phyloP scores from a whole-genome alignment of 1,139 yeast species.

The Nadsonia commutata region DNA sequence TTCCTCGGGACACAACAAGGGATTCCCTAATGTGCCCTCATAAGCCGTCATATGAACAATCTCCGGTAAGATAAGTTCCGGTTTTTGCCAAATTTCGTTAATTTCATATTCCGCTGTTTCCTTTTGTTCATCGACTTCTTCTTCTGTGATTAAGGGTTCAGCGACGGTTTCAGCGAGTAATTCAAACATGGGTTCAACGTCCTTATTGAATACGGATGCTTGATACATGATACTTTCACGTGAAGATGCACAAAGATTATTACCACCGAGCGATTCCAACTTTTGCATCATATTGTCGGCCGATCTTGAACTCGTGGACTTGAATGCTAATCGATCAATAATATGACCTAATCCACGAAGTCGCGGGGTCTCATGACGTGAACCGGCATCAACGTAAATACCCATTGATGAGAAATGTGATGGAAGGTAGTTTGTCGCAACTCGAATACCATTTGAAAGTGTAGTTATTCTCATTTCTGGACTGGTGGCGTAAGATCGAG shows the following conservation, averaged over 20 bases:
- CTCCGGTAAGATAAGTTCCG: constrained; percentile 82
- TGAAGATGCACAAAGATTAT: constrained; percentile 85
- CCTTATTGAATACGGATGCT: constrained; percentile 81
- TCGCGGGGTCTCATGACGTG: constrained; percentile 51
- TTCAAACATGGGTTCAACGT: constrained; percentile 69
- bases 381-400: constrained; percentile 79
- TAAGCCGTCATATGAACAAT: constrained; percentile 75
- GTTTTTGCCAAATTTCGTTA: constrained; percentile 64
- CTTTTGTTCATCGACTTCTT: constrained; percentile 62
- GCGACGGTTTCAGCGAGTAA: constrained; percentile 70
- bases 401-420: constrained; percentile 91
- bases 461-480: too few species aligned
- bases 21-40: constrained; percentile 68
- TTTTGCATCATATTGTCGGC: constrained; percentile 64
- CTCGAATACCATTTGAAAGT: constrained; percentile 61
- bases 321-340: constrained; percentile 76
- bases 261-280: constrained; percentile 77
- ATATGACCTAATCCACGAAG: constrained; percentile 68
- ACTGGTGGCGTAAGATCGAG: too few species aligned
- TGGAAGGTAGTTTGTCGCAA: constrained; percentile 76
- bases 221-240: constrained; percentile 88
- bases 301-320: constrained; percentile 45
- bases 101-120: constrained; percentile 71
- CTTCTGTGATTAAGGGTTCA: constrained; percentile 49
- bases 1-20: constrained; percentile 69